Base-by-base conservation (phyloP, 129 eudicot genomes). In the Tagetes erecta region DNA sequence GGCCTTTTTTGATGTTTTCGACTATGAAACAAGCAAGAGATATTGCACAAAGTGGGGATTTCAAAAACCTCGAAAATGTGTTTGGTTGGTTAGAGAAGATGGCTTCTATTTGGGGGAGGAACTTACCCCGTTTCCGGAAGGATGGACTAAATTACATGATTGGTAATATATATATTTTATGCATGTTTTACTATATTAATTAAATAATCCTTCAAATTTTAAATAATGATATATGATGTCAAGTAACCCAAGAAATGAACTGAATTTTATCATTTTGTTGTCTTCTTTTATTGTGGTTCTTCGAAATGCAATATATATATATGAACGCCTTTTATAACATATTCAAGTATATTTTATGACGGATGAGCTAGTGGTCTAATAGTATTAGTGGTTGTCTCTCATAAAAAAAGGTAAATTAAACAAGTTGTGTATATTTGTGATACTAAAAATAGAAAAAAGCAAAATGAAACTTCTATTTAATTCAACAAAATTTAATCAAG, bases 41-140 rank as follows among this genome's bases (percentile, higher is more conserved):
- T 34, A 68, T 34, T 68, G 73, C 33, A 14, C 30, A 12, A 37
- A 12, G 47, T 7, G 31, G 58, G 11, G 6, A 0, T n/a, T 46
- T 68, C n/a, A 3, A 10, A 47, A 34, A 31, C 5, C 42, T 0
- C 33, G 58, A 47, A 13, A 7, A 42, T 72, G 77, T 57, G 42
- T 64, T 49, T 75, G 79, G 79, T 37, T 64, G 39, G 79, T 75
- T 8, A 75, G 53, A 75, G 53, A 75, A 36, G 72, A 75, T 30
- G 79, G 79, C 0, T 75, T 75, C 40, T 75, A 75, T 51, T 37
- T 75, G 31, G 47, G 31, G 6, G 13, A 33, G 13, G 5, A 12
- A 0, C 2, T 36, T 42, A 45, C 45, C 3, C 69, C 69, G 13
- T 73, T 73, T 44, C 69, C 69, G 0, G 0, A 10, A 0, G 79